Evolutionary conservation across 768 basidiomycete species (phyloP).

Genomic region (Mycena maculata): DNA sequence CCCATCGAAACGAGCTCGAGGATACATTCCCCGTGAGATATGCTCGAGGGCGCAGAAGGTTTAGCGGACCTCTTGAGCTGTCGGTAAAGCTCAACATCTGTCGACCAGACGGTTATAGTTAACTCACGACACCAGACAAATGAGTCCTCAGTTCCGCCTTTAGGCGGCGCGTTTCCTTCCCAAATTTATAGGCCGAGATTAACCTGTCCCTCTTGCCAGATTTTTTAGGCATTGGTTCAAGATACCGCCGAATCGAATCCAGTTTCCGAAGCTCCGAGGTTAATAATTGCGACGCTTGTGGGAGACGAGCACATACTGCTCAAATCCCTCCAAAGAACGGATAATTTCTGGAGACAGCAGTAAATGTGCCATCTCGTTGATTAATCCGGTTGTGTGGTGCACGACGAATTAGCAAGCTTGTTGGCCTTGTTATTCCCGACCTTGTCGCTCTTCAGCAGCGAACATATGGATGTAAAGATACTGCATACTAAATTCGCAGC

Average conservation of each 20-base stretch:
- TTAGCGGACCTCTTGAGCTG: background rate
- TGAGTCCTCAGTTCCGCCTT: background rate
- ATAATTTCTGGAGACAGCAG: background rate
- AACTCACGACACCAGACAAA: too few species aligned
- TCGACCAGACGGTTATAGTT: too few species aligned
- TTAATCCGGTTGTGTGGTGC: background rate
- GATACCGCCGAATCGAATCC: background rate
- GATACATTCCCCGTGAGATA: background rate
- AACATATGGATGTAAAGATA: background rate
- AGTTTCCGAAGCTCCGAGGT: background rate
- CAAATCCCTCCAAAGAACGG: background rate
- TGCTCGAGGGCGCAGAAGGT: too few species aligned
- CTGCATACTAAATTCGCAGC: background rate
- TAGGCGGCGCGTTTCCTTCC: background rate
- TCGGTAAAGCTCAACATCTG: too few species aligned
- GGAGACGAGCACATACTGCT: background rate
- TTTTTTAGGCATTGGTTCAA: background rate
- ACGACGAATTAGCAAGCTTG: background rate
- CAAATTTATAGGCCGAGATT: background rate
- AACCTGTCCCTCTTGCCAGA: background rate
- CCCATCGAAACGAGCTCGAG: background rate
- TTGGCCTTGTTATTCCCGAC: background rate
- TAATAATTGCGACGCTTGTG: too few species aligned
- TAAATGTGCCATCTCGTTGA: background rate
- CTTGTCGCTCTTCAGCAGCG: background rate